These are phyloP conservation scores for Daphne laureola DNA, from an alignment of 441 rosid genomes.

Conservation along the genomic window DNA sequence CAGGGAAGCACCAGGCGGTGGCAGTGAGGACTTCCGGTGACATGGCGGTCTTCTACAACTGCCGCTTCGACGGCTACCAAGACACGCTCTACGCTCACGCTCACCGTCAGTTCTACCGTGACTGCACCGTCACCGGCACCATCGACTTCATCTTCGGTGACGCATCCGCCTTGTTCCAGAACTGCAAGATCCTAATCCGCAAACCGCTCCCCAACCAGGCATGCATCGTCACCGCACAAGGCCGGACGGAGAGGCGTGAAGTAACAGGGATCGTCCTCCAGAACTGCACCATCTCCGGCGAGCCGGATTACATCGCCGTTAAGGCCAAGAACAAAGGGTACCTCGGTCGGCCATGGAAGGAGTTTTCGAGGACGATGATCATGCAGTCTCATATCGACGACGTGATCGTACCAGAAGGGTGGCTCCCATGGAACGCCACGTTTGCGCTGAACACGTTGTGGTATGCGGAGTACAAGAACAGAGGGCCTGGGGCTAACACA, in stretches of 20 bases:
- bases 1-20: slow-evolving; percentile 62
- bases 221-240: slow-evolving; percentile 62
- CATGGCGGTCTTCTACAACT: slow-evolving; percentile 45
- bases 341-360: slow-evolving; percentile 74
- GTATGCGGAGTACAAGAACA: slow-evolving; percentile 46
- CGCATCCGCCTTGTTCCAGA: slow-evolving; percentile 47
- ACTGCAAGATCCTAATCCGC: slow-evolving; percentile 46
- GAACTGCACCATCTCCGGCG: slow-evolving; percentile 51
- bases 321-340: slow-evolving; percentile 34
- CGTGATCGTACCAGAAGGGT: slow-evolving; percentile 56
- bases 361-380: slow-evolving; percentile 47
- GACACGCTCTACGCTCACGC: slow-evolving; percentile 68
- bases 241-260: slow-evolving; percentile 32
- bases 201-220: slow-evolving; percentile 40
- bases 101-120: slow-evolving; percentile 74
- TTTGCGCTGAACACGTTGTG: slow-evolving; percentile 42
- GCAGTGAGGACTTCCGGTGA: slow-evolving; percentile 60
- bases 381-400: slow-evolving; percentile 49
- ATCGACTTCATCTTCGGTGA: slow-evolving; percentile 70
- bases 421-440: slow-evolving; percentile 43
- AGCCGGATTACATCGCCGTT: slow-evolving; percentile 26
- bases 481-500: slow-evolving; percentile 52
- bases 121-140: slow-evolving; percentile 64
- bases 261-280: slow-evolving; percentile 52
- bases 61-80: slow-evolving; percentile 63